These are phyloP conservation scores for Bassia scoparia DNA, from an alignment of 148 eudicot species.

Conservation along the genomic window DNA sequence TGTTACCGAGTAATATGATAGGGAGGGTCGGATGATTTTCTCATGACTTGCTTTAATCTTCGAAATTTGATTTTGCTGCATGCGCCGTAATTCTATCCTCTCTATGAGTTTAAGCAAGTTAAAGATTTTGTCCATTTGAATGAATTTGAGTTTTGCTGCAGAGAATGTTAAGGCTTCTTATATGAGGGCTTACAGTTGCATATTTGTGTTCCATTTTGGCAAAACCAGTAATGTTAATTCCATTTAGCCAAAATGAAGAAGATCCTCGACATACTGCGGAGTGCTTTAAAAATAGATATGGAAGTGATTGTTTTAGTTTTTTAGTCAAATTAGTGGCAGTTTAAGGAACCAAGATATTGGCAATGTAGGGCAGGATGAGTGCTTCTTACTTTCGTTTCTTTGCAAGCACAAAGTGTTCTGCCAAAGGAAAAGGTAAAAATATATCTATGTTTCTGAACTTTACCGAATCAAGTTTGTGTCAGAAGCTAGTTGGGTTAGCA, in stretches of 20 bases:
- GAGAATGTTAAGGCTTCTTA: no score
- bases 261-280: background rate
- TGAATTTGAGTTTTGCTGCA: background rate
- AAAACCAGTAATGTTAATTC: no score
- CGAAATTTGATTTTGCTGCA: background rate
- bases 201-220: no score
- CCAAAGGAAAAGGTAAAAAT: background rate
- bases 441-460: background rate
- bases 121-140: background rate
- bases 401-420: no score
- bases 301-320: no score
- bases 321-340: no score
- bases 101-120: background rate
- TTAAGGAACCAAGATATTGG: no score
- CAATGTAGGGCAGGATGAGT: no score
- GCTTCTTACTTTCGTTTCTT: no score
- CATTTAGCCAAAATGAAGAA: no score
- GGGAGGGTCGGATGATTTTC: background rate
- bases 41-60: background rate
- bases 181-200: no score
- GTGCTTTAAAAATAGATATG: background rate
- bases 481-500: slow-evolving; percentile 64
- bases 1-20: background rate
- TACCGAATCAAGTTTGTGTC: slow-evolving; percentile 74
- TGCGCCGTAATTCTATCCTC: background rate